Conservation (phyloP, 176 grass and related monocot genomes). For the Oryza longistaminata region DNA sequence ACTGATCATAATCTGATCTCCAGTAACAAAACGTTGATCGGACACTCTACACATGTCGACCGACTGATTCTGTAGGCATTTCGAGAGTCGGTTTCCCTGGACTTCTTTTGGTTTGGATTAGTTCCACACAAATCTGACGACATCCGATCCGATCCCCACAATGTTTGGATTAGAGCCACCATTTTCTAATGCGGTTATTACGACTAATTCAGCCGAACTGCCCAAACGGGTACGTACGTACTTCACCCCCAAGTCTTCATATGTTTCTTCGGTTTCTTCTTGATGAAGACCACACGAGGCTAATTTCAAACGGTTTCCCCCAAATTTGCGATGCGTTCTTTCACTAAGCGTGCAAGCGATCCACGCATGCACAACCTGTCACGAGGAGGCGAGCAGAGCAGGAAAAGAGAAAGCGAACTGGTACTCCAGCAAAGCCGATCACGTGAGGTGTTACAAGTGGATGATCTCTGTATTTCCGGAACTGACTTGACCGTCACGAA, state of each 20-base stretch:
- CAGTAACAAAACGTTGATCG: too few relatives aligned
- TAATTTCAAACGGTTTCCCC: not conserved
- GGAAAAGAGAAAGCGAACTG: not conserved
- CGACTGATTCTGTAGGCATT: not conserved
- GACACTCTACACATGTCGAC: too few relatives aligned
- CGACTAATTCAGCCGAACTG: not conserved
- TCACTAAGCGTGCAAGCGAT: too few relatives aligned
- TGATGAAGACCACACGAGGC: not conserved
- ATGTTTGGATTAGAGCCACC: not conserved
- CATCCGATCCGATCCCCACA: not conserved
- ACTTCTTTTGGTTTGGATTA: too few relatives aligned
- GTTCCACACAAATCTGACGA: too few relatives aligned
- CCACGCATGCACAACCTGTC: too few relatives aligned
- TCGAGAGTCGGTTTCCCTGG: too few relatives aligned
- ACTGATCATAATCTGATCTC: too few relatives aligned
- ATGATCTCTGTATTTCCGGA: not conserved
- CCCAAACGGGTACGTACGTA: too few relatives aligned
- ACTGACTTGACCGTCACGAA: not conserved
- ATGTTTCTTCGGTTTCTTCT: not conserved
- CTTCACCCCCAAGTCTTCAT: not conserved
- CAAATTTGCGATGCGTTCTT: too few relatives aligned
- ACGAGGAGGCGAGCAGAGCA: not conserved
- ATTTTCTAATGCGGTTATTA: not conserved
- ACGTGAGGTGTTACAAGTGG: not conserved
- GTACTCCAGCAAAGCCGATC: not conserved